phyloP scores from a whole-genome alignment of 2,329 filamentous ascomycete species.

The Talaromyces sp. region DNA sequence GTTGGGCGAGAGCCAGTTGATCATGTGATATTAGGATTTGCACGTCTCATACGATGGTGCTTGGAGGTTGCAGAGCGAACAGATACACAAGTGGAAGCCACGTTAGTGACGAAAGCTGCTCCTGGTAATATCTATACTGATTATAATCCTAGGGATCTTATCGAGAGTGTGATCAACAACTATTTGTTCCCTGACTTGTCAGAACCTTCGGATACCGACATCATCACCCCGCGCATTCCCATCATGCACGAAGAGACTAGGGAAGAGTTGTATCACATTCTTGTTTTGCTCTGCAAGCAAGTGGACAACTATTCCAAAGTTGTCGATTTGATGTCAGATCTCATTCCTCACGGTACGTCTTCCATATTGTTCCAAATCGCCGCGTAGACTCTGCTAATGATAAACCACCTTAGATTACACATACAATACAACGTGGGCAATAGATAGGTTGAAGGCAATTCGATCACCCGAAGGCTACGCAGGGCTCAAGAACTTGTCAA shows the following conservation, averaged over 20 bases:
- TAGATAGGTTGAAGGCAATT: slow-evolving; percentile 64
- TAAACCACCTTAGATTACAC: slow-evolving; percentile 45
- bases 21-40: slow-evolving; percentile 39
- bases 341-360: slow-evolving; percentile 47
- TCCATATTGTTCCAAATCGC: slow-evolving; percentile 3
- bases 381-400: slow-evolving; percentile 17
- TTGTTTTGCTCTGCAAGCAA: slow-evolving; percentile 53
- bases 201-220: slow-evolving; percentile 20
- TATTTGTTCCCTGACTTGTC: slow-evolving; percentile 61
- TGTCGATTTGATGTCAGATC: slow-evolving; percentile 45
- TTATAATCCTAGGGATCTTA: slow-evolving; percentile 32
- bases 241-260: slow-evolving; percentile 54
- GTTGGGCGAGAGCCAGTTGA: slow-evolving; percentile 43
- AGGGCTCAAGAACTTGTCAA: slow-evolving; percentile 87
- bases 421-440: slow-evolving; percentile 57
- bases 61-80: slow-evolving; percentile 33
- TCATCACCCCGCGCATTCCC: slow-evolving; percentile 36
- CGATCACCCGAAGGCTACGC: slow-evolving; percentile 74
- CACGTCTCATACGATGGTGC: slow-evolving; percentile 38
- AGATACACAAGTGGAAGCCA: slow-evolving; percentile 27
- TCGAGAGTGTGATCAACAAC: slow-evolving; percentile 53
- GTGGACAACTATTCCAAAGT: slow-evolving; percentile 46
- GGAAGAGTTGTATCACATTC: slow-evolving; percentile 55
- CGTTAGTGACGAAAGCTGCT: slow-evolving; percentile 20
- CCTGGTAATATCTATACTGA: slow-evolving; percentile 1